A percentile compares a stretch with the other conserved stretches of the same genome.
phyloP scores from a whole-genome alignment of 2,329 filamentous ascomycete species.

The Chalaropsis ovoidea region DNA sequence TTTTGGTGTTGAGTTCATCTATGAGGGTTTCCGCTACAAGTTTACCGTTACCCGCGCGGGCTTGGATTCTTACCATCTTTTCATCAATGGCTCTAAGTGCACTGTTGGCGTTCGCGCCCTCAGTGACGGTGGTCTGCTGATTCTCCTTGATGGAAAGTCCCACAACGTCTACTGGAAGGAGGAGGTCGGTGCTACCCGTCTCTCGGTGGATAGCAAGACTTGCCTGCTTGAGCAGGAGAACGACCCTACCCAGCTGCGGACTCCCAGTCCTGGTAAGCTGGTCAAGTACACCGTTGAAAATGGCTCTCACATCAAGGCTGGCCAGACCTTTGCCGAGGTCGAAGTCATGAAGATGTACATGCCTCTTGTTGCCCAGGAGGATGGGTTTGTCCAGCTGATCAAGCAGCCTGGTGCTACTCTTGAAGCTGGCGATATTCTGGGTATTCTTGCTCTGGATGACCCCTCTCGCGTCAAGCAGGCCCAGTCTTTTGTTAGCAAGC shows the following conservation, averaged over 20 bases:
- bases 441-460: conserved; percentile 89
- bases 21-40: conserved; percentile 92
- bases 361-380: conserved; percentile 89
- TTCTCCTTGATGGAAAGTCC: conserved; percentile 81
- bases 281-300: conserved; percentile 97
- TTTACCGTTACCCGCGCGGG: conserved; percentile 94
- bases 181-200: conserved; percentile 85
- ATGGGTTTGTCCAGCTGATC: conserved; percentile 93
- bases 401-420: conserved; percentile 98
- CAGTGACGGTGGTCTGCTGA: conserved; percentile 83
- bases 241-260: conserved; percentile 91
- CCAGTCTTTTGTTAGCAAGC: conserved; percentile 81
- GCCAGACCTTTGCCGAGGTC: conserved; percentile 89
- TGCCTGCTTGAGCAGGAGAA: conserved; percentile 97
- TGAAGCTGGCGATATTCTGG: conserved; percentile 96
- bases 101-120: conserved; percentile 85
- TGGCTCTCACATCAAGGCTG: conserved; percentile 82
- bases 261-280: conserved; percentile 90
- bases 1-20: conserved; percentile 97
- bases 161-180: conserved; percentile 99
- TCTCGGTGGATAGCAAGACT: conserved; percentile 97
- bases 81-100: conserved; percentile 98
- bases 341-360: conserved; percentile 99
- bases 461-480: conserved; percentile 94
- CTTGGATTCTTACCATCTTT: conserved; percentile 87